Percentiles rank a stretch among this genome's conserved stretches.
Conservation (phyloP, 176 grass and related monocot genomes). For the Avena sativa region DNA sequence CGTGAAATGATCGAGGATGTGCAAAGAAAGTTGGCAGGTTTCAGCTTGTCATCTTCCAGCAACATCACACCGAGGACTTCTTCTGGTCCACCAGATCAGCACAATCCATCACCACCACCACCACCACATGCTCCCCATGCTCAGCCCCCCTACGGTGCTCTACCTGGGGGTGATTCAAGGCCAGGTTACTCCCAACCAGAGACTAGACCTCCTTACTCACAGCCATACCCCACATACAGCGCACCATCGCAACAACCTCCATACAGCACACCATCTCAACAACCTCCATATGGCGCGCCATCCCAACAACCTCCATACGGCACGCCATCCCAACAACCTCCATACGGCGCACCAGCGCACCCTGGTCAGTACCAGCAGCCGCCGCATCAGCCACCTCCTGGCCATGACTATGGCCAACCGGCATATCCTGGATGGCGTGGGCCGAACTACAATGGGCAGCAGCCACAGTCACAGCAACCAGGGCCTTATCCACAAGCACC, state of each 20-base stretch:
- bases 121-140: conserved; percentile 47
- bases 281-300: not conserved
- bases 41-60: conserved; percentile 76
- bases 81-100: conserved; percentile 60
- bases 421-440: conserved; percentile 95
- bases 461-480: conserved; percentile 54
- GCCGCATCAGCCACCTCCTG: conserved; percentile 45
- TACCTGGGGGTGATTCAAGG: conserved; percentile 49
- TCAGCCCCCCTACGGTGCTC: conserved; percentile 48
- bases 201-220: conserved; percentile 65
- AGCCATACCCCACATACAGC: conserved; percentile 52
- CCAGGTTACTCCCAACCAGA: conserved; percentile 61
- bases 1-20: conserved; percentile 98
- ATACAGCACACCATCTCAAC: conserved; percentile 27
- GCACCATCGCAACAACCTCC: conserved; percentile 51
- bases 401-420: conserved; percentile 81
- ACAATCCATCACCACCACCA: conserved; percentile 49
- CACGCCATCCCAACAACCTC: not conserved
- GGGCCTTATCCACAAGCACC: conserved; percentile 67
- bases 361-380: conserved; percentile 62
- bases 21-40: conserved; percentile 84
- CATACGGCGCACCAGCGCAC: conserved; percentile 32
- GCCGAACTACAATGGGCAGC: conserved; percentile 79
- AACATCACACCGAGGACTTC: conserved; percentile 47
- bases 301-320: not conserved